These are phyloP conservation scores for Capsicum chinense DNA, from an alignment of 257 asterid genomes.

Conservation along the genomic window DNA sequence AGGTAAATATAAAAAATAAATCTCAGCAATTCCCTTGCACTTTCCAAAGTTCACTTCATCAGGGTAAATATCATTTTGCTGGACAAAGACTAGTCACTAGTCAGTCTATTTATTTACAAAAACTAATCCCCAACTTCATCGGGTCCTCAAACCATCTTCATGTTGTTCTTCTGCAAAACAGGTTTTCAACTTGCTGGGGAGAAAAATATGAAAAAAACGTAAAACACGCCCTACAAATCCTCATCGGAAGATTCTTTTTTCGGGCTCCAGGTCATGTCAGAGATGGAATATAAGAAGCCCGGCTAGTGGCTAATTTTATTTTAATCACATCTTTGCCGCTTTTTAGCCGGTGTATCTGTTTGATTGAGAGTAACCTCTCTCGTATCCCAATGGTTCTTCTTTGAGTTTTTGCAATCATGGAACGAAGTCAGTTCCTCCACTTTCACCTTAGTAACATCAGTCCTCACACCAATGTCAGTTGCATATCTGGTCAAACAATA, in stretches of 20 bases:
- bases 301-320: not conserved
- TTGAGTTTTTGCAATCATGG: slow-evolving; percentile 17
- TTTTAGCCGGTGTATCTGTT: slow-evolving; percentile 27
- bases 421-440: slow-evolving; percentile 42
- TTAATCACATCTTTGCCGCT: not conserved
- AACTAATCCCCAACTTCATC: not conserved
- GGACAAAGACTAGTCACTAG: not conserved
- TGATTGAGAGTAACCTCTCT: slow-evolving; percentile 22
- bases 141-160: not conserved
- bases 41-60: too few species aligned
- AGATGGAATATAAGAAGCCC: not conserved
- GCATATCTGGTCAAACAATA: slow-evolving; percentile 45
- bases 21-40: too few species aligned
- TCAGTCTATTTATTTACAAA: not conserved
- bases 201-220: not conserved
- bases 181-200: not conserved
- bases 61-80: not conserved
- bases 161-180: not conserved
- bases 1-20: too few species aligned
- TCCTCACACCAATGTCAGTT: slow-evolving; percentile 50
- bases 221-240: not conserved
- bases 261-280: too few species aligned
- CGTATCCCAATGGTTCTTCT: not conserved
- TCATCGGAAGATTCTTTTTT: too few species aligned
- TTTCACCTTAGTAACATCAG: slow-evolving; percentile 44